These are phyloP conservation scores for Angomonas ambiguus DNA, from an alignment of 208 protist species.

Conservation along the genomic window DNA sequence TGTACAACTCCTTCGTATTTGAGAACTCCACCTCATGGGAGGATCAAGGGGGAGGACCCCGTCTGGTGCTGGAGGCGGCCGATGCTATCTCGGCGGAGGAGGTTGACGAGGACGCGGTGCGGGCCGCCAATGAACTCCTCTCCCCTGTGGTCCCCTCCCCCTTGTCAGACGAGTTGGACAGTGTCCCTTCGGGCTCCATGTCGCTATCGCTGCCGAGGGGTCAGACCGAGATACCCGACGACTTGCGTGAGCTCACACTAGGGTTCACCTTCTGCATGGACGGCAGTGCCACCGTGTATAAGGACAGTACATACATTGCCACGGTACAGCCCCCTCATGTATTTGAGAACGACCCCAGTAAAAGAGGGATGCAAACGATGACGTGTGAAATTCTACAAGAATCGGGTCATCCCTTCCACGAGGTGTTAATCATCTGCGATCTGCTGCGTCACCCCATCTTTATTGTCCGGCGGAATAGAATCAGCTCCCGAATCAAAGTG, in stretches of 20 bases:
- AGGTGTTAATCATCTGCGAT: not conserved
- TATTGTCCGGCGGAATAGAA: not conserved
- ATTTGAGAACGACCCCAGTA: not conserved
- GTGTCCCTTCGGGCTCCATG: not conserved
- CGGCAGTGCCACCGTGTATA: not conserved
- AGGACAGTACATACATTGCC: not conserved
- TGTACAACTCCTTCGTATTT: constrained; percentile 8
- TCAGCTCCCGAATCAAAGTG: not conserved
- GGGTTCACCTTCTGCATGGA: not conserved
- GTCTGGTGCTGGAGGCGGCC: not conserved
- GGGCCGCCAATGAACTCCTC: not conserved
- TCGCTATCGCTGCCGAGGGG: not conserved
- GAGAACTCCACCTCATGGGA: not conserved
- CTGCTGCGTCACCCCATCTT: not conserved
- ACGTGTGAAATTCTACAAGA: not conserved
- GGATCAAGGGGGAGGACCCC: not conserved
- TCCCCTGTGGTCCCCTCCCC: not conserved
- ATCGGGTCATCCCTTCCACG: not conserved
- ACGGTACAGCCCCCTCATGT: not conserved
- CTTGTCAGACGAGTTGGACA: not conserved
- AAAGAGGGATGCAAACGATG: not conserved
- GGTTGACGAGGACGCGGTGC: not conserved
- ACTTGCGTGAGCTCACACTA: too few species aligned
- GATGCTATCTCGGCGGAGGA: not conserved
- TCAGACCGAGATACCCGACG: not conserved